phyloP scores from a whole-genome alignment of 225 moss, liverwort and hornwort genomes.

The Sphagnum tenellum region DNA sequence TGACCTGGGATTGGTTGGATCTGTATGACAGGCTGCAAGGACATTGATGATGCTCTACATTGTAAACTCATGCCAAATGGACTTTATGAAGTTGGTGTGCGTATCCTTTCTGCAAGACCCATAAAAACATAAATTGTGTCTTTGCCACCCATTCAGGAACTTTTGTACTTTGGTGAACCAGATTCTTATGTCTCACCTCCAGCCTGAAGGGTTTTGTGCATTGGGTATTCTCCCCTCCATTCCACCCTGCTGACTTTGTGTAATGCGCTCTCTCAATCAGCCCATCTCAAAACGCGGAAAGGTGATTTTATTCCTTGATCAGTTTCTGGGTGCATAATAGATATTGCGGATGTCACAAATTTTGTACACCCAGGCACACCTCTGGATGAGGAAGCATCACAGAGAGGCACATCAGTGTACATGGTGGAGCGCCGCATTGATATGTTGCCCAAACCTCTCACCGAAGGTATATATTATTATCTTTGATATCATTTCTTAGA shows the following conservation, averaged over 20 bases:
- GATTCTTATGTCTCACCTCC: no score
- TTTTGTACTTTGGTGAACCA: no score
- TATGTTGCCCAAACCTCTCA: conserved; percentile 96
- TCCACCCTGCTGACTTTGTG: no score
- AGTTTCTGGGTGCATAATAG: conserved; percentile 29
- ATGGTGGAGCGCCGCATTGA: conserved; percentile 98
- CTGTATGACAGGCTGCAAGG: conserved; percentile 78
- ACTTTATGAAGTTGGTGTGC: conserved; percentile 93
- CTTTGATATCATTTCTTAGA: not conserved
- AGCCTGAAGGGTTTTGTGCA: no score
- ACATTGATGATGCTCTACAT: conserved; percentile 97
- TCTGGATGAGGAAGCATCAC: conserved; percentile 87
- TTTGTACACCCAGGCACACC: conserved; percentile 88
- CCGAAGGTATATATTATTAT: conserved; percentile 58
- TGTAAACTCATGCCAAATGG: conserved; percentile 71
- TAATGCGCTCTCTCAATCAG: no score
- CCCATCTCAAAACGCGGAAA: no score
- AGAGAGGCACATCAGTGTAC: conserved; percentile 95
- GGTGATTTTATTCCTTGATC: conserved; percentile 30
- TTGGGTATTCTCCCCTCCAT: no score
- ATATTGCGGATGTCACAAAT: conserved; percentile 99
- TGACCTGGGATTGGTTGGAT: no score
- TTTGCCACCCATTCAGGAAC: no score
- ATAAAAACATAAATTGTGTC: no score
- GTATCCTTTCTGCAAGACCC: conserved; percentile 53